Evolutionary conservation across 306 rosid genomes (phyloP), one percentile per base, ranked within the genome.

Genomic region (Pachyrhizus erosus): DNA sequence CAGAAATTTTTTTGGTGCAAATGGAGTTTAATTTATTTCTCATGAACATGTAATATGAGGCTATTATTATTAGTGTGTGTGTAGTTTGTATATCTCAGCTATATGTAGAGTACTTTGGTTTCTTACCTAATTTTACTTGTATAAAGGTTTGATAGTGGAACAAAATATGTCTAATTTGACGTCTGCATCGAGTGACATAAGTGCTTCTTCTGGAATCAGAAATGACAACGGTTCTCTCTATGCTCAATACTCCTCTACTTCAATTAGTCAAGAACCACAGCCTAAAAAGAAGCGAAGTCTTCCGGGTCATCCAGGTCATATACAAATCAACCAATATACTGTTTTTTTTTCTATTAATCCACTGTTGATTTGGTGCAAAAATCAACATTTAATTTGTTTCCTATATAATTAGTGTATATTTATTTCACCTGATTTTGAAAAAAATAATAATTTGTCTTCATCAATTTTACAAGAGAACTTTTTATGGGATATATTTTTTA

Each of bases 291-390:
- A 92, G 89, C 80, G 98, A 78, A 92, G 73, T 75, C 96, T 91
- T 77, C 98, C 97, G 0, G 98, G 98, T 58, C 88, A 94, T 58
- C 98, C 98, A 91, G 98, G 98, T 94, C 51, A 45, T 77, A 52
- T 64, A 42, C 73, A 58, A 58, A 58, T 11, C 39, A 12, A 61
- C 33, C 40, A 64, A 1, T 5, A 46, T 52, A 3, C 0, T 27
- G 1, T 40, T 46, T 14, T 18, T 61, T 49, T 2, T 34, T 21
- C 8, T 62, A 14, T 65, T n/a, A 78, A 27, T 64, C 73, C 18
- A 10, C 26, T 10, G 17, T 23, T 1, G 29, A n/a, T 75, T 52
- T 68, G 67, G 33, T 40, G 79, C 57, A 42, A 62, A 75, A 42
- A 42, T 31, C 21, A 65, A 29, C 29, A 39, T 21, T 55, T 43